Base-by-base conservation (phyloP, 2,329 filamentous ascomycete species). In the Corinectria fuckeliana region DNA sequence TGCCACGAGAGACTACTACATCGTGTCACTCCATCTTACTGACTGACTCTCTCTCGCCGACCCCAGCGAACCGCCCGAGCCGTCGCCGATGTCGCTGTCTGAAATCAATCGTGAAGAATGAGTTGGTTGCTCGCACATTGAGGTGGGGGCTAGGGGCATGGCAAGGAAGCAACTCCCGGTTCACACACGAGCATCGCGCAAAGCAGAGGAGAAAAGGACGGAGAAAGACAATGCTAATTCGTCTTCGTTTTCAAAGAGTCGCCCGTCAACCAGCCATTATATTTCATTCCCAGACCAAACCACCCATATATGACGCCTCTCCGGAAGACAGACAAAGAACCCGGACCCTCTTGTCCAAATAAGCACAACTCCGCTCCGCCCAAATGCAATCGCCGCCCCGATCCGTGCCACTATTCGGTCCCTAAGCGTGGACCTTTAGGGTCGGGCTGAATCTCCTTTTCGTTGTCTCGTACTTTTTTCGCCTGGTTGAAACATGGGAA, bases 331-430 rank as follows among this genome's bases (percentile, higher is more conserved):
- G 32, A 50, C 42, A 50, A 66, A 32, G 25, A 41, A 54, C 62
- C 57, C 50, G 39, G 44, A 50, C 47, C 61, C 55, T 52, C 45
- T n/a, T 45, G 42, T 50, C 42, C 54, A 50, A 52, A 66, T 55
- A 61, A 65, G 63, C 57, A 68, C 60, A 69, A 71, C 67, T 70
- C 68, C 68, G 60, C 56, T 57, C 56, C 54, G 58, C 68, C 66
- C 56, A 70, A 71, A 71, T 70, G 65, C 68, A 70, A 67, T 69
- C 48, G 55, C 54, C 61, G 59, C 50, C n/a, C n/a, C 66, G 48
- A 58, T 69, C 67, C 61, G 41, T 60, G 56, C 61, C 52, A 13
- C 61, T 45, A 45, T 64, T 59, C 58, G 47, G 42, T 55, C 58
- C 60, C 48, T 20, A 48, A 36, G 44, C 39, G 34, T 47, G 63